Conservation (phyloP, 1,284 basidiomycete species). For the Rugosomyces carneus region DNA sequence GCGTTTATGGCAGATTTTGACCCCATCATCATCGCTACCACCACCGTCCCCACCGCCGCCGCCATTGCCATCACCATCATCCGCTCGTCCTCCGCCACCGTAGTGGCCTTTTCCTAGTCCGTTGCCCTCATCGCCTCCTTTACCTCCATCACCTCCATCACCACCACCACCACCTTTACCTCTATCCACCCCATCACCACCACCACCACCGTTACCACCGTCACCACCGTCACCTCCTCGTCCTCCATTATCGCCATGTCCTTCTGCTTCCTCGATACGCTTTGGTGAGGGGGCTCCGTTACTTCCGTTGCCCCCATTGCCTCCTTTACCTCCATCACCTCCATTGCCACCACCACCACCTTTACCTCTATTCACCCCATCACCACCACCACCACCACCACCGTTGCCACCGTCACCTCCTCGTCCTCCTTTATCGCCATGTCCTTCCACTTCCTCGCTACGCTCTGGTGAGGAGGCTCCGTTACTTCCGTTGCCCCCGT, state of each 20-base stretch:
- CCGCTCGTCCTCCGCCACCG: not conserved
- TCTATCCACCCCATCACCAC: conserved; percentile 1
- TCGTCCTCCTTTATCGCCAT: not conserved
- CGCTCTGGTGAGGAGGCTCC: too few species aligned
- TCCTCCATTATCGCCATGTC: not conserved
- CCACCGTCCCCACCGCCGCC: not conserved
- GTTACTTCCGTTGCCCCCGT: not conserved
- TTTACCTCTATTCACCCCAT: conserved; percentile 3
- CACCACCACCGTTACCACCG: not conserved
- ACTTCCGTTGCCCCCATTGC: not conserved
- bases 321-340: not conserved
- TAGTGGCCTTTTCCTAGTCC: not conserved
- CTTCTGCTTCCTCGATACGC: too few species aligned
- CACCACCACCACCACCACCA: not conserved
- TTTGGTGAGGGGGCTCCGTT: too few species aligned
- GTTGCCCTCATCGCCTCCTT: not conserved
- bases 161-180: conserved; percentile 8
- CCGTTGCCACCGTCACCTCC: not conserved
- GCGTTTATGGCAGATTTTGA: not conserved
- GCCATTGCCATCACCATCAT: not conserved
- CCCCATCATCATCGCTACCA: not conserved
- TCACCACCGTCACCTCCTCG: not conserved
- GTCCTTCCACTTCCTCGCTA: too few species aligned
- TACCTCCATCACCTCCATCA: not conserved
- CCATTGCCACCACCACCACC: conserved; percentile 5